Base-by-base conservation (phyloP, 73 alveolate genomes). In the Stentor coeruleus region DNA sequence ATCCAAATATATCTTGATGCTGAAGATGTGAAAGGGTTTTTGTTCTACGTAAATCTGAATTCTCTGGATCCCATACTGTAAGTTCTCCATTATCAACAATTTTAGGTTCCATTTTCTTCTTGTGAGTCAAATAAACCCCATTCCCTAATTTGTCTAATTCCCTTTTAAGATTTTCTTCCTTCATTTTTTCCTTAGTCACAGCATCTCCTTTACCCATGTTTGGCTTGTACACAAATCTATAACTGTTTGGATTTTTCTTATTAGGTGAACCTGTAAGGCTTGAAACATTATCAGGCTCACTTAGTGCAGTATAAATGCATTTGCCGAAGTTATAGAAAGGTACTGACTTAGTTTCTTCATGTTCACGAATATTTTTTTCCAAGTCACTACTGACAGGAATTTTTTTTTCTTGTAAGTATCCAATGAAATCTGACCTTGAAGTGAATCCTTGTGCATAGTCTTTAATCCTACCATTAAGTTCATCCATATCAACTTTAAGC, bases 111-210 rank as follows among this genome's bases (percentile, higher is more conserved):
- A 31, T 31, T 33, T 66, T 66, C 33, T 31, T 31, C 37, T 66
- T 66, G 33, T 66, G 79, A 66, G 79, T 66, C 40, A 66, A 20
- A 66, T 66, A 66, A 20, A 66, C 37, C 0, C 79, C 79, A 66
- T 0, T 66, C n/a, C 79, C 79, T 1, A 66, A 26, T 66, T 66
- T 66, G 2, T 66, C 79, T 11, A 20, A 66, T 66, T 66, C 79
- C 37, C 37, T 66, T 33, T 1, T 37, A 37, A 66, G 2, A 11
- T 20, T 20, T 40, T 66, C 79, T 2, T 66, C 79, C 37, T 66
- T 66, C 79, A 66, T 66, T 33, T 66, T 66, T 66, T 66, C 79
- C 37, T 66, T 66, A 2, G 79, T 66, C n/a, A 66, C 79, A 20
- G 79, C 40, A 1, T 20, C 37, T 2, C 79, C 79, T 66, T 66